These are phyloP conservation scores for Kappamyces sp. DNA, from an alignment of 192 early-diverging fungal genomes.

Conservation along the genomic window DNA sequence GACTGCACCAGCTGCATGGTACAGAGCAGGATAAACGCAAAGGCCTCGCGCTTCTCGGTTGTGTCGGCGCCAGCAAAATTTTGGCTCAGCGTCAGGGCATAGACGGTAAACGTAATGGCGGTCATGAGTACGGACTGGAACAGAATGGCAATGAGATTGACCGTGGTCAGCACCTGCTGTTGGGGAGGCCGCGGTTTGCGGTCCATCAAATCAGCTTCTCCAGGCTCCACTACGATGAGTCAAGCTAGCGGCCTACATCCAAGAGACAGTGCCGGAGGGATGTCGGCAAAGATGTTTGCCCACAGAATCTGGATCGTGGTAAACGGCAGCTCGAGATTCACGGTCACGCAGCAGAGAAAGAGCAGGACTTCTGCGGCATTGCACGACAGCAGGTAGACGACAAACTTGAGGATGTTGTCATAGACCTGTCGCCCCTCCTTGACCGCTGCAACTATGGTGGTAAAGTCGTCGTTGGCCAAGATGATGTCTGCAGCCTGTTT, in stretches of 20 bases:
- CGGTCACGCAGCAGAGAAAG: conserved; percentile 63
- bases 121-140: conserved; percentile 70
- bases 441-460: conserved; percentile 90
- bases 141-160: conserved; percentile 59
- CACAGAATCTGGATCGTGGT: conserved; percentile 91
- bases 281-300: conserved; percentile 97
- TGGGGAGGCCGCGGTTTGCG: conserved; percentile 73
- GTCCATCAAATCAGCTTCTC: conserved; percentile 78
- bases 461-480: conserved; percentile 90
- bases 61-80: conserved; percentile 20
- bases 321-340: conserved; percentile 79
- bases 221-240: conserved; percentile 60
- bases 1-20: conserved; percentile 82
- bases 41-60: conserved; percentile 38
- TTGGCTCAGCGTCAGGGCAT: conserved; percentile 21
- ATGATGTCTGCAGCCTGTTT: conserved; percentile 98
- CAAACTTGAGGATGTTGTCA: conserved; percentile 97
- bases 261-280: conserved; percentile 91
- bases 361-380: conserved; percentile 93
- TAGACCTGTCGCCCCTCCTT: conserved; percentile 91
- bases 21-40: conserved; percentile 78
- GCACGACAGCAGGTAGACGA: conserved; percentile 89
- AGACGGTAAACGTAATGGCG: conserved; percentile 45
- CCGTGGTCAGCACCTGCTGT: conserved; percentile 63
- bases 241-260: conserved; percentile 41